Conservation (phyloP, 805 yeast species). For the Priceomyces haplophilus region DNA sequence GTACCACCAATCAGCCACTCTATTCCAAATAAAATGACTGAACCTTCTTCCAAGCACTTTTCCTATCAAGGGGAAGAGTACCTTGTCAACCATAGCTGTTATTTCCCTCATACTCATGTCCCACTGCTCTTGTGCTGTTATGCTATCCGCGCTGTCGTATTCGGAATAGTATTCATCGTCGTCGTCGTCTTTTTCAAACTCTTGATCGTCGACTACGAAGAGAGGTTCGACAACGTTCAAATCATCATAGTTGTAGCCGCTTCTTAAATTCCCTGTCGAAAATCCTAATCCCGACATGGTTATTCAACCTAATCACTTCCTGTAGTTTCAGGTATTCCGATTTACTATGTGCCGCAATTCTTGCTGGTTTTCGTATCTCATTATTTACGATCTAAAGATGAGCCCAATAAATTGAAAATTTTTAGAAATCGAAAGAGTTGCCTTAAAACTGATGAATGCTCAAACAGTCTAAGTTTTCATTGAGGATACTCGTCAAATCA, state of each 20-base stretch:
- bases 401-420: background rate
- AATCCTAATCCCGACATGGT: slow-evolving; percentile 1
- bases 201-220: background rate
- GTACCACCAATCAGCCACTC: slow-evolving; percentile 36
- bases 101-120: slow-evolving; percentile 64
- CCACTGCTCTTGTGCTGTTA: slow-evolving; percentile 69
- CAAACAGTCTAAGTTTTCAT: background rate
- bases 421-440: background rate
- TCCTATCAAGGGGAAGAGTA: slow-evolving; percentile 64
- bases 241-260: background rate
- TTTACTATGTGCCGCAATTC: background rate
- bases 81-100: slow-evolving; percentile 53
- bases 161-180: slow-evolving; percentile 16
- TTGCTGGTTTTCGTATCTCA: background rate
- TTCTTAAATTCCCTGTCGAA: background rate
- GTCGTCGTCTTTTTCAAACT: slow-evolving; percentile 11
- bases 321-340: background rate
- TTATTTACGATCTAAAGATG: slow-evolving; percentile 1
- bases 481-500: background rate
- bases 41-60: slow-evolving; percentile 62
- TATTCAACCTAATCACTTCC: background rate
- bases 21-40: slow-evolving; percentile 43
- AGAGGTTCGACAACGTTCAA: background rate
- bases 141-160: slow-evolving; percentile 15
- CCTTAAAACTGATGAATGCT: slow-evolving; percentile 3